A percentile compares a stretch with the other conserved stretches of the same genome.
Evolutionary conservation across 2,329 filamentous ascomycete genomes (phyloP).

Genomic region (Lecanoromycetidae sp.): DNA sequence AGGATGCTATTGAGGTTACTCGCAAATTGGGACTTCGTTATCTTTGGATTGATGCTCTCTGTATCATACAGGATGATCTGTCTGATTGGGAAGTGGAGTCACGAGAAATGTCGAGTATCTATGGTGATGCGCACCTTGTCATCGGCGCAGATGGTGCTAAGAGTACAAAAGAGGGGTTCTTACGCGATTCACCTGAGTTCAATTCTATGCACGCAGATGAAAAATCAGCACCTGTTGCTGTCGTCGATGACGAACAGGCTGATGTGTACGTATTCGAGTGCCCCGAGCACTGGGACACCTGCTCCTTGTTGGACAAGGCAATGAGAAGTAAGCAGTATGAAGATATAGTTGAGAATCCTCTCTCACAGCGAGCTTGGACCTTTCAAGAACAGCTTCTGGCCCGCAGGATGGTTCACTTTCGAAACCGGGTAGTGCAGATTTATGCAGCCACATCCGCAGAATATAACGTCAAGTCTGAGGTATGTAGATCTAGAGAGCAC

Average conservation of each 20-base stretch:
- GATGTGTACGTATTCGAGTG: not conserved
- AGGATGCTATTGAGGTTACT: constrained; percentile 2
- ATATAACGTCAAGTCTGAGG: too few species aligned
- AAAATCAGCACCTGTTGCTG: not conserved
- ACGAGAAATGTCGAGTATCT: constrained; percentile 47
- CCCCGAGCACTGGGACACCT: not conserved
- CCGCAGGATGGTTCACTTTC: constrained; percentile 19
- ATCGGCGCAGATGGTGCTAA: constrained; percentile 35
- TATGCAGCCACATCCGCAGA: constrained; percentile 10
- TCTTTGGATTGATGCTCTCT: constrained; percentile 19
- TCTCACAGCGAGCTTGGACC: constrained; percentile 18
- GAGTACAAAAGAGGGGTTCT: not conserved
- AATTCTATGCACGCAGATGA: not conserved
- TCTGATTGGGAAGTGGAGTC: constrained; percentile 11
- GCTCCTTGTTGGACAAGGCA: not conserved
- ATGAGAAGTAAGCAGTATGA: not conserved
- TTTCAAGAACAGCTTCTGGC: constrained; percentile 21
- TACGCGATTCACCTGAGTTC: not conserved
- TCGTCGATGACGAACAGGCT: not conserved
- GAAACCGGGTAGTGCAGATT: constrained; percentile 25
- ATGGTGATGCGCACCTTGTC: constrained; percentile 83
- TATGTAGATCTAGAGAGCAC: too few species aligned
- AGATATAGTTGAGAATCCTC: not conserved
- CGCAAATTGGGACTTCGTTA: constrained; percentile 12
- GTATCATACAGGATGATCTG: constrained; percentile 16